Percentiles rank a stretch among this genome's conserved stretches.
These are phyloP conservation scores for Ottelia alismoides DNA, from an alignment of 106 monocot genomes.

Conservation along the genomic window DNA sequence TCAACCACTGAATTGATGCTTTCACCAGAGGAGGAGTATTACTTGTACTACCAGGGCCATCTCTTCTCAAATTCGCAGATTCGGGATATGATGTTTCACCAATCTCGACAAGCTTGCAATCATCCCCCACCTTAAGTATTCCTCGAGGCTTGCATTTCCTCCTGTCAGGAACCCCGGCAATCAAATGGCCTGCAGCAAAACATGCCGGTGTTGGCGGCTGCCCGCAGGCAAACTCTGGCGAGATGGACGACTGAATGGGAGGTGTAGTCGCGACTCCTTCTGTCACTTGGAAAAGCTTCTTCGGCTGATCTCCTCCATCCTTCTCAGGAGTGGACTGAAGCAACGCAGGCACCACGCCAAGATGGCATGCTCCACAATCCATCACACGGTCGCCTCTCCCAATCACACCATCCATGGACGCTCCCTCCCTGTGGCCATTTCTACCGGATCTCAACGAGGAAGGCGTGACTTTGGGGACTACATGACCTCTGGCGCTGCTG, in stretches of 20 bases:
- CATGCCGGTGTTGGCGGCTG: constrained; percentile 51
- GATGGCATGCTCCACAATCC: not conserved
- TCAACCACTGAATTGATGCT: constrained; percentile 77
- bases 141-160: constrained; percentile 83
- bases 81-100: too few species aligned
- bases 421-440: too few species aligned
- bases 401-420: not conserved
- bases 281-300: constrained; percentile 3
- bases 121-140: constrained; percentile 39
- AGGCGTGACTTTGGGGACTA: too few species aligned
- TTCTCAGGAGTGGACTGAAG: constrained; percentile 12
- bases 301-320: constrained; percentile 28
- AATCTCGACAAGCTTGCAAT: not conserved
- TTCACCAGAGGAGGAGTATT: constrained; percentile 19
- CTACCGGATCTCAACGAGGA: too few species aligned
- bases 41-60: constrained; percentile 12
- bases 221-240: constrained; percentile 55
- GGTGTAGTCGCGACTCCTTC: constrained; percentile 50
- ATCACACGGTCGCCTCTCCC: not conserved
- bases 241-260: constrained; percentile 74
- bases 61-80: too few species aligned
- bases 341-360: constrained; percentile 1
- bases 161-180: constrained; percentile 61
- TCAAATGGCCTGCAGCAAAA: constrained; percentile 77
- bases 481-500: not conserved